These are phyloP conservation scores for Cryphonectria carpinicola DNA, from an alignment of 2,329 filamentous ascomycete species.

Conservation along the genomic window DNA sequence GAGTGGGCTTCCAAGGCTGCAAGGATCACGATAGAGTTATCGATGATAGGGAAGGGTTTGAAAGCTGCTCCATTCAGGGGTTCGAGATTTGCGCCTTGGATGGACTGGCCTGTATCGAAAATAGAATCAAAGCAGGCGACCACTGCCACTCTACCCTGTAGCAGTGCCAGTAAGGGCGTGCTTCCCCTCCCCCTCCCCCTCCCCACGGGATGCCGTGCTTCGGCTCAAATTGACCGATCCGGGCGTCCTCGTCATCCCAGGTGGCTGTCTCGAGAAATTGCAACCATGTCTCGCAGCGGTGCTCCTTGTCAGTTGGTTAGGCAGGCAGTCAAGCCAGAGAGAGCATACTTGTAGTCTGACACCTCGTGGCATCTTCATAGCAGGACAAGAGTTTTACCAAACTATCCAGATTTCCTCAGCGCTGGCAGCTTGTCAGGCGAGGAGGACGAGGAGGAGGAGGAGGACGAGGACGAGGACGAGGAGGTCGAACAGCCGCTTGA, in stretches of 20 bases:
- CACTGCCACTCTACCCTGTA: neutral
- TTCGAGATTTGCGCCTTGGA: neutral
- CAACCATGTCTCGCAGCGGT: neutral
- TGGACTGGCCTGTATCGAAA: constrained; percentile 13
- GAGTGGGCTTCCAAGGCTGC: neutral
- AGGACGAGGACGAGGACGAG: neutral
- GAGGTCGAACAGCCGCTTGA: neutral
- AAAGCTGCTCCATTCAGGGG: neutral
- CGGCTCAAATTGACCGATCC: constrained; percentile 23
- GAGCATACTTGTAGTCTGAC: neutral
- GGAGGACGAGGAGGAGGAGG: too few species aligned
- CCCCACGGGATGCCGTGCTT: neutral
- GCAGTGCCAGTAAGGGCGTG: neutral
- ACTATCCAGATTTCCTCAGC: neutral
- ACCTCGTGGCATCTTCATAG: neutral
- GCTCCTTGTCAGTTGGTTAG: neutral
- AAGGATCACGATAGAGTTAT: constrained; percentile 6
- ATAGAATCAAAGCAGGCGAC: constrained; percentile 21
- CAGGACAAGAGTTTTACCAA: neutral
- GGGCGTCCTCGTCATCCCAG: constrained; percentile 2
- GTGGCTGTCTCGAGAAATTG: neutral
- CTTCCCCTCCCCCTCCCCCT: constrained; percentile 8
- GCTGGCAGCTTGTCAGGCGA: neutral
- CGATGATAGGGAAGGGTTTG: neutral
- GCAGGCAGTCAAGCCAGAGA: neutral